Base-by-base conservation (phyloP, 2,329 filamentous ascomycete genomes). In the Atkinsonella texensis region DNA sequence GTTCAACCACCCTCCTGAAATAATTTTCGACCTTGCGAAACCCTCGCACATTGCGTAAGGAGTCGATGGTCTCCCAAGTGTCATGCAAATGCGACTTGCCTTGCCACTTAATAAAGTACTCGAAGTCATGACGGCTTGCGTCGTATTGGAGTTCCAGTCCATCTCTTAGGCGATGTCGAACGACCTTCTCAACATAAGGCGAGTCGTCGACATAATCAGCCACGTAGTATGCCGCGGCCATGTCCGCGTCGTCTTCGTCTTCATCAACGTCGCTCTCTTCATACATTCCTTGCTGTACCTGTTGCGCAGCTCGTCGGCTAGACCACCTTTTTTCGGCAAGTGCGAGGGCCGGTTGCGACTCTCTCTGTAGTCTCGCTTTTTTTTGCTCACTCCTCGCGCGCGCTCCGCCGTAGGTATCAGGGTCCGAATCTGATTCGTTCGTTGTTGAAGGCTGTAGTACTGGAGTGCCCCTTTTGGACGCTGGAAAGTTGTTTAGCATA, bases 91-190 rank as follows among this genome's bases (percentile, higher is more conserved):
- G 89, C 11, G 93, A 95, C 68, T 89, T 88, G 58, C 85, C 88
- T 68, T 96, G 88, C 93, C 94, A 98, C 72, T 98, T 98, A 68
- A 98, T 89, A 68, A 84, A 80, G 60, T 76, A 98, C 62, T 97
- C 89, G 60, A 93, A 96, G 63, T 96, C 87, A 50, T 89, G 80
- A 58, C 77, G 75, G 23, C 68, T 74, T 2, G 75, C 65, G 46
- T 87, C 83, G 51, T 73, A 72, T 13, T 75, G 69, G 52, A 81
- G 66, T 55, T 79, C 80, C 46, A 78, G 69, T 15, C 77, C 87
- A 35, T 88, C 84, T 65, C 83, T 87, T 39, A 87, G 72, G 47
- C 86, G 83, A 67, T 97, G 90, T 57, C 94, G 87, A 50, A 98
- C 80, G 49, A 98, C 85, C 57, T 87, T 83, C 65, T 98, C 93